phyloP scores from a whole-genome alignment of 2,329 filamentous ascomycete genomes.

The Fusarium decemcellulare region DNA sequence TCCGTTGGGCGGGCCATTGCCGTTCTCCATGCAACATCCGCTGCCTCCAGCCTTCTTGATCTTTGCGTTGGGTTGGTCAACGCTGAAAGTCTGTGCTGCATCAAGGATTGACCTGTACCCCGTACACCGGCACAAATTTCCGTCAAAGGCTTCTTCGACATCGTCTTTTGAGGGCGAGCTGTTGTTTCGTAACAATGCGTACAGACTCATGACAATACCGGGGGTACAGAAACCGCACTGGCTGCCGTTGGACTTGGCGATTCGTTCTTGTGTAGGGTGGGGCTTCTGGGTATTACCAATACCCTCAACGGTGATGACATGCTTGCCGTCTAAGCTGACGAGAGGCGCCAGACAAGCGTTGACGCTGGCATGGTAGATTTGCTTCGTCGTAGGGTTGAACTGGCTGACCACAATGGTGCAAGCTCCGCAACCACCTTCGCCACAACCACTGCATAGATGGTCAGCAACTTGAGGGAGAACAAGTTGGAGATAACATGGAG shows the following conservation, averaged over 20 bases:
- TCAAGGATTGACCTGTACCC: constrained; percentile 96
- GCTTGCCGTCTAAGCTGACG: constrained; percentile 94
- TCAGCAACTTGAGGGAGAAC: constrained; percentile 13
- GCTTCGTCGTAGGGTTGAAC: constrained; percentile 90
- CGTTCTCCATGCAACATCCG: constrained; percentile 81
- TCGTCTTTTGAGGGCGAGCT: constrained; percentile 82
- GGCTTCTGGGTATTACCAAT: constrained; percentile 91
- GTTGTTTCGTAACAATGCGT: constrained; percentile 91
- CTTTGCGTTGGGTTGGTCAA: constrained; percentile 62
- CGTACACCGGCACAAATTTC: constrained; percentile 95
- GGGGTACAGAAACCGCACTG: constrained; percentile 97
- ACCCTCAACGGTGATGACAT: constrained; percentile 97
- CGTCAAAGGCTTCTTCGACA: constrained; percentile 96
- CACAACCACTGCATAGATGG: constrained; percentile 75
- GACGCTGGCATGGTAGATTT: constrained; percentile 96
- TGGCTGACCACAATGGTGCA: constrained; percentile 97
- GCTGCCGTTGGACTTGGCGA: constrained; percentile 92
- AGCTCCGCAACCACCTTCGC: constrained; percentile 95
- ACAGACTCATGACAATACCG: constrained; percentile 97
- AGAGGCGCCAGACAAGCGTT: constrained; percentile 96
- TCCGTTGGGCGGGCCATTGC: constrained; percentile 56
- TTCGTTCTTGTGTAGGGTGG: constrained; percentile 90
- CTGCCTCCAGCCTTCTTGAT: constrained; percentile 60
- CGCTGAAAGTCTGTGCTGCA: constrained; percentile 90
- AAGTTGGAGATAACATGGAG: constrained; percentile 35